Percentiles rank a stretch among this genome's conserved stretches.
Evolutionary conservation across 257 asterid genomes (phyloP).

Genomic region (Thymus quinquecostatus): DNA sequence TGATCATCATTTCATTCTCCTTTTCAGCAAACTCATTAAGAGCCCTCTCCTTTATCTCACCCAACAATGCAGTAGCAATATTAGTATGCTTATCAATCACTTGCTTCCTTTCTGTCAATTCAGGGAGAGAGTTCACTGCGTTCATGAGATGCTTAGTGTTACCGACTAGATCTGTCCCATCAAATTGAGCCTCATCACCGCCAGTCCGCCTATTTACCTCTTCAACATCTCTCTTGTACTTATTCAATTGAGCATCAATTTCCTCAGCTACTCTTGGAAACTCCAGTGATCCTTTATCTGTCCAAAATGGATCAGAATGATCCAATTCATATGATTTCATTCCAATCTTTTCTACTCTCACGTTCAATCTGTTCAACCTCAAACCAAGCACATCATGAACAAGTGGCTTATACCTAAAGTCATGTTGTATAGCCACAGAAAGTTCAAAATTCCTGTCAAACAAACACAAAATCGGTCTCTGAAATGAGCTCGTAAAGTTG

Average conservation of each 20-base stretch:
- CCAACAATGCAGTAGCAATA: conserved; percentile 77
- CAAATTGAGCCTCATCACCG: conserved; percentile 87
- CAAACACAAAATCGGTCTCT: conserved; percentile 92
- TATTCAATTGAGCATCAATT: conserved; percentile 79
- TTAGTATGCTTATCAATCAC: conserved; percentile 89
- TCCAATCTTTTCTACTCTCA: conserved; percentile 86
- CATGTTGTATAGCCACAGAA: conserved; percentile 87
- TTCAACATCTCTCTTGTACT: conserved; percentile 88
- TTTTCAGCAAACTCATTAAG: conserved; percentile 82
- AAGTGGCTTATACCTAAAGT: conserved; percentile 92
- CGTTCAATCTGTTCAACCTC: conserved; percentile 86
- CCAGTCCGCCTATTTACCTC: conserved; percentile 91
- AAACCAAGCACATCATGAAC: conserved; percentile 96
- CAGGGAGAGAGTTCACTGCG: conserved; percentile 95
- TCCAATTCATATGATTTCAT: conserved; percentile 85
- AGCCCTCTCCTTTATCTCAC: conserved; percentile 44
- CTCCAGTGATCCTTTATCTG: conserved; percentile 74
- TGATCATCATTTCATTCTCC: conserved; percentile 86
- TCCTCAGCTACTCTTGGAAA: conserved; percentile 94
- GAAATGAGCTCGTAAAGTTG: conserved; percentile 73
- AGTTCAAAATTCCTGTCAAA: conserved; percentile 94
- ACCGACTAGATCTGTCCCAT: conserved; percentile 81
- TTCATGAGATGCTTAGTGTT: conserved; percentile 95
- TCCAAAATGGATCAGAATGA: conserved; percentile 84
- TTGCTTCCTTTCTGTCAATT: conserved; percentile 85